phyloP scores from a whole-genome alignment of 192 early-diverging fungal genomes.

The Dissophora globulifera region DNA sequence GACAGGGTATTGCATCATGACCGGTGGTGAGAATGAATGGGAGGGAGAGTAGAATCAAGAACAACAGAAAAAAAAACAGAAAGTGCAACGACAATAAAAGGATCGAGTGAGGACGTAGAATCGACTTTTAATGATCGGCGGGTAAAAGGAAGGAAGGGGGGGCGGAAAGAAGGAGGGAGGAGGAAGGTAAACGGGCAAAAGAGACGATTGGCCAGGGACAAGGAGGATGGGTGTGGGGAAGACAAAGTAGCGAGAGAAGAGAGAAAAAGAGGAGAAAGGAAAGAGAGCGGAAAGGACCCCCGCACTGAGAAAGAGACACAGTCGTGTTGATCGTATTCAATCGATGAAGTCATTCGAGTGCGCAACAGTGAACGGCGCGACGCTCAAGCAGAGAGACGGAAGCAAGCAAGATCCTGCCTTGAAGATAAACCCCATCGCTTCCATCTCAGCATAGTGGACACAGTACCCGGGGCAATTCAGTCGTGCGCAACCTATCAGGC shows the following conservation, averaged over 20 bases:
- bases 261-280: not conserved
- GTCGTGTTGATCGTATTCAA: too few species aligned
- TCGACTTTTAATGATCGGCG: too few species aligned
- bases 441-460: not conserved
- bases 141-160: too few species aligned
- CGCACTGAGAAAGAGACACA: not conserved
- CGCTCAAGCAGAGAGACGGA: not conserved
- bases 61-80: not conserved
- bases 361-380: too few species aligned
- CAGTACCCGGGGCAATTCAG: not conserved
- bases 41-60: too few species aligned
- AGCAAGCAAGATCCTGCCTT: not conserved
- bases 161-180: not conserved
- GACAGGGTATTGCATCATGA: conserved; percentile 38
- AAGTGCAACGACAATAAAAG: not conserved
- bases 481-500: not conserved
- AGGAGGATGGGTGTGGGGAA: too few species aligned
- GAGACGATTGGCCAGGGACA: not conserved
- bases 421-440: not conserved
- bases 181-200: not conserved
- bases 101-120: not conserved
- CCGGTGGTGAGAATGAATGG: too few species aligned
- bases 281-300: not conserved
- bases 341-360: too few species aligned
- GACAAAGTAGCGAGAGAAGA: not conserved